These are phyloP conservation scores for Soucietia sequanensis DNA, from an alignment of 805 yeast species.

Conservation along the genomic window DNA sequence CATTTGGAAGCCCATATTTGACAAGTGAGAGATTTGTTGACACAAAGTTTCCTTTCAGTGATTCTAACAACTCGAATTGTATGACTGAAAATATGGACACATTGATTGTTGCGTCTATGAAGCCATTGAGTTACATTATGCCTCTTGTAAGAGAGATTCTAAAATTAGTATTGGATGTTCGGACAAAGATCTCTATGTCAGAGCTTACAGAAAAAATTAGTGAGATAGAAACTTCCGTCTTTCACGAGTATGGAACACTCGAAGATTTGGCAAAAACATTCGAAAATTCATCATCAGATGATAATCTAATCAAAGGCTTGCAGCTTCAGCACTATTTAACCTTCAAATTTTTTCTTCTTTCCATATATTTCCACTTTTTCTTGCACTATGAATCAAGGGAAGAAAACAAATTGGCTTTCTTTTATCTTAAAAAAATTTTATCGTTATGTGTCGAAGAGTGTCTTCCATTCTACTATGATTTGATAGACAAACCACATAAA, in stretches of 20 bases:
- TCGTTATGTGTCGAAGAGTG: slow-evolving; percentile 9
- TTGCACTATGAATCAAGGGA: slow-evolving; percentile 11
- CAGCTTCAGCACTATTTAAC: slow-evolving; percentile 8
- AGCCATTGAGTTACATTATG: not conserved
- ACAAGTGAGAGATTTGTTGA: slow-evolving; percentile 9
- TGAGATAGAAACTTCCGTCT: slow-evolving; percentile 7
- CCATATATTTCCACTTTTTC: slow-evolving; percentile 12
- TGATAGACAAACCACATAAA: slow-evolving; percentile 8
- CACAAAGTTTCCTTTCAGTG: slow-evolving; percentile 7
- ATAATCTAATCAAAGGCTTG: slow-evolving; percentile 1
- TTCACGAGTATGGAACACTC: not conserved
- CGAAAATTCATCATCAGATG: not conserved
- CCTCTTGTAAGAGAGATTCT: slow-evolving; percentile 2
- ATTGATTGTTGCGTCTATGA: slow-evolving; percentile 2
- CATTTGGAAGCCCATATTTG: slow-evolving; percentile 11
- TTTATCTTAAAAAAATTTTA: slow-evolving; percentile 13
- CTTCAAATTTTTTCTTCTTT: slow-evolving; percentile 8
- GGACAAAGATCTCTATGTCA: slow-evolving; percentile 3
- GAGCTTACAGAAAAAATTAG: slow-evolving; percentile 8
- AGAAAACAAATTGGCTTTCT: slow-evolving; percentile 7
- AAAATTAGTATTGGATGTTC: slow-evolving; percentile 5
- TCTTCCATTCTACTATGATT: slow-evolving; percentile 9
- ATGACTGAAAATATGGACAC: slow-evolving; percentile 5
- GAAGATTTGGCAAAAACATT: slow-evolving; percentile 4
- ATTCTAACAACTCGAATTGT: slow-evolving; percentile 6